phyloP scores from a whole-genome alignment of 2,329 filamentous ascomycete genomes.

The Sporothrix luriei region DNA sequence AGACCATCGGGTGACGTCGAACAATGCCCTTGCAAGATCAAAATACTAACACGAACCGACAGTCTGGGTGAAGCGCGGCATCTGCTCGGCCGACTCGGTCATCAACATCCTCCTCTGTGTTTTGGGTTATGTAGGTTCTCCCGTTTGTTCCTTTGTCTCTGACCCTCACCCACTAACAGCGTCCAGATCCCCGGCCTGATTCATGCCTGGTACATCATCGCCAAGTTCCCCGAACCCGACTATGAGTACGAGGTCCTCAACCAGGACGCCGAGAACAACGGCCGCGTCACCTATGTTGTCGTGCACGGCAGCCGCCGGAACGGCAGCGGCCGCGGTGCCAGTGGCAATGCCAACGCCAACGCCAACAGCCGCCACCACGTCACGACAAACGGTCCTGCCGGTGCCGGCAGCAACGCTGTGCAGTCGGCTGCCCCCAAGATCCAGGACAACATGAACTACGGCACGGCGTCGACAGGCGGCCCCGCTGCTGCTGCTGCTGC shows the following conservation, averaged over 20 bases:
- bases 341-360: not conserved
- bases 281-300: constrained; percentile 75
- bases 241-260: constrained; percentile 68
- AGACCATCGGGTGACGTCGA: not conserved
- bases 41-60: constrained; percentile 41
- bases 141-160: not conserved
- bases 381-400: constrained; percentile 11
- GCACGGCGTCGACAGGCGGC: constrained; percentile 42
- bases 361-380: constrained; percentile 23
- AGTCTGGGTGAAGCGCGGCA: constrained; percentile 96
- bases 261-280: constrained; percentile 55
- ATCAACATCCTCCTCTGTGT: constrained; percentile 92
- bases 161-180: not conserved
- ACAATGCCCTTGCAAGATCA: no score
- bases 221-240: constrained; percentile 76
- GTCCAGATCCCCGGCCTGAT: constrained; percentile 78
- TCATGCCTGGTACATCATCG: constrained; percentile 98
- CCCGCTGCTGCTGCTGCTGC: constrained; percentile 39
- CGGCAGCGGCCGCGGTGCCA: constrained; percentile 32
- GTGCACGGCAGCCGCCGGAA: constrained; percentile 51
- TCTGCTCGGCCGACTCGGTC: constrained; percentile 88
- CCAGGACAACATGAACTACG: constrained; percentile 51
- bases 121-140: constrained; percentile 62
- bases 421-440: constrained; percentile 39
- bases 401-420: constrained; percentile 10